These are phyloP conservation scores for Penicillium sp. DNA, from an alignment of 2,329 filamentous ascomycete species.

Conservation along the genomic window DNA sequence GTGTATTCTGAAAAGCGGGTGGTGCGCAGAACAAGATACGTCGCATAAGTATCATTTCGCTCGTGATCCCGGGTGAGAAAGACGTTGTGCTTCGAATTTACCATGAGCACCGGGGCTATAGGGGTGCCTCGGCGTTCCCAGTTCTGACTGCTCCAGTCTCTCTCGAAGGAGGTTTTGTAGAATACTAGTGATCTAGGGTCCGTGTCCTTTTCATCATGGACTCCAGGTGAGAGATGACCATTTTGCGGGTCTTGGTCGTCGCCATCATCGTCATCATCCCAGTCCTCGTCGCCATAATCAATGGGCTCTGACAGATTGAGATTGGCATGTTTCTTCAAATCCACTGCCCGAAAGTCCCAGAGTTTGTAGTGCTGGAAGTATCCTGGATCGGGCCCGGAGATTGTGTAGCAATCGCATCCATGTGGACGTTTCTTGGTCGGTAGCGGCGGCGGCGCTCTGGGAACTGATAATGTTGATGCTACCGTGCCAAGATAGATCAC, in stretches of 20 bases:
- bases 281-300: slow-evolving; percentile 19
- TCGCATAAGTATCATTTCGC: slow-evolving; percentile 26
- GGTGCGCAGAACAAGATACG: slow-evolving; percentile 51
- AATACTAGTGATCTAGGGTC: slow-evolving; percentile 30
- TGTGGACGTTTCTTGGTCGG: slow-evolving; percentile 6
- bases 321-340: slow-evolving; percentile 31
- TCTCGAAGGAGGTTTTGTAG: slow-evolving; percentile 33
- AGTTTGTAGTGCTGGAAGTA: slow-evolving; percentile 55
- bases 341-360: slow-evolving; percentile 52
- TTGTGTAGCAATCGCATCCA: slow-evolving; percentile 51
- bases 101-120: slow-evolving; percentile 43
- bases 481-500: slow-evolving; percentile 5
- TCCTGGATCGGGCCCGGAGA: slow-evolving; percentile 43
- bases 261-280: slow-evolving; percentile 9
- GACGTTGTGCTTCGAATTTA: slow-evolving; percentile 50
- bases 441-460: not conserved
- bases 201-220: slow-evolving; percentile 6
- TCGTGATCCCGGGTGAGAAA: slow-evolving; percentile 41
- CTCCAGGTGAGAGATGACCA: not conserved
- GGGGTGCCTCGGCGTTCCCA: slow-evolving; percentile 45
- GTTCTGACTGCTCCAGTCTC: slow-evolving; percentile 46
- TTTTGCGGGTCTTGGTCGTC: slow-evolving; percentile 9
- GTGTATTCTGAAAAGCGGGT: slow-evolving; percentile 46
- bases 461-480: not conserved
- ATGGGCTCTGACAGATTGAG: slow-evolving; percentile 13